These are phyloP conservation scores for Apophysomyces ossiformis DNA, from an alignment of 371 early-diverging fungal genomes.

Conservation along the genomic window DNA sequence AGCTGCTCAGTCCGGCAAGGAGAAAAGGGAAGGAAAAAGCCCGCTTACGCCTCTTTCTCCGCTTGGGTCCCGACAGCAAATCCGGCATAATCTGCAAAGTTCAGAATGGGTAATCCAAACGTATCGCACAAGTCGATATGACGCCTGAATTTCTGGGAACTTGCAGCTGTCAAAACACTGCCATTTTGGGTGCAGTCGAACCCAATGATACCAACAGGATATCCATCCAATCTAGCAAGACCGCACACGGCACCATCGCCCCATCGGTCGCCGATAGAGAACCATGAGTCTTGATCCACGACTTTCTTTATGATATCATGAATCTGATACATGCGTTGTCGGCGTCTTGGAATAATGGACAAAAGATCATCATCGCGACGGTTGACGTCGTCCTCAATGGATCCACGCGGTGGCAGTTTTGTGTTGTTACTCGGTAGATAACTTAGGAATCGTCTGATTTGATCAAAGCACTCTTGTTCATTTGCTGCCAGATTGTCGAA, in stretches of 20 bases:
- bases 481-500: constrained; percentile 44
- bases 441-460: constrained; percentile 41
- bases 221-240: constrained; percentile 39
- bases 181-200: constrained; percentile 47
- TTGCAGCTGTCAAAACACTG: constrained; percentile 39
- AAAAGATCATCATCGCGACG: constrained; percentile 44
- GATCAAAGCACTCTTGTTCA: constrained; percentile 46
- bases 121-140: constrained; percentile 53
- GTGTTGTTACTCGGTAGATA: constrained; percentile 39
- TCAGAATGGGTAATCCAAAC: constrained; percentile 49
- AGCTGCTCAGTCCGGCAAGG: too few species aligned
- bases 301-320: constrained; percentile 40
- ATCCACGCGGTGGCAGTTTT: constrained; percentile 30
- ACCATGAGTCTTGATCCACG: constrained; percentile 44
- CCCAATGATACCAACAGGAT: constrained; percentile 45
- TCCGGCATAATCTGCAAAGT: constrained; percentile 55
- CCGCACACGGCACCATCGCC: constrained; percentile 54
- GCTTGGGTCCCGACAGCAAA: constrained; percentile 51
- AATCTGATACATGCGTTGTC: constrained; percentile 48
- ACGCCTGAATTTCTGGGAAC: constrained; percentile 48
- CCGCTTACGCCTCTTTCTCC: constrained; percentile 49
- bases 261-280: constrained; percentile 51
- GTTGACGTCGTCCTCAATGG: constrained; percentile 23
- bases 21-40: neutral
- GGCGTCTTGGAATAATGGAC: constrained; percentile 41